A percentile compares a stretch with the other conserved stretches of the same genome.
Conservation (phyloP, 2,329 filamentous ascomycete species). For the Aspergillus hiratsukae region DNA sequence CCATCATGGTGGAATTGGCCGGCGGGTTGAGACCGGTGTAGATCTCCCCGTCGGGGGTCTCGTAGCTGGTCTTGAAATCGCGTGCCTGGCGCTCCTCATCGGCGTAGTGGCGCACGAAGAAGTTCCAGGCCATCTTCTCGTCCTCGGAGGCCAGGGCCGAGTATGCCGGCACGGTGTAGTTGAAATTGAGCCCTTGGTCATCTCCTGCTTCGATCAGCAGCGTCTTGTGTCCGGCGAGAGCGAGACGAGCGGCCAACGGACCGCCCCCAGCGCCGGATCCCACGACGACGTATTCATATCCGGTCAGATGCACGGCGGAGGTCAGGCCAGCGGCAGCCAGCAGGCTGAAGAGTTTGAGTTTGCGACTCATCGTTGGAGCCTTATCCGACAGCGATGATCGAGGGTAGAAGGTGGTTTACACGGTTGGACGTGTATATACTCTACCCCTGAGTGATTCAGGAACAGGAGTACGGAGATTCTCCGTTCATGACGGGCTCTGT, state of each 20-base stretch:
- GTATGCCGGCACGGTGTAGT: constrained; percentile 28
- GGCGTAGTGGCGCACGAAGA: constrained; percentile 33
- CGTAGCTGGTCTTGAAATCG: constrained; percentile 38
- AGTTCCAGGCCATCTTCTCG: constrained; percentile 28
- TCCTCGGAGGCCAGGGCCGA: constrained; percentile 28
- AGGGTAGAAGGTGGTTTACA: too few species aligned
- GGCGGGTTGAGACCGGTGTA: constrained; percentile 55
- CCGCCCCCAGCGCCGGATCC: constrained; percentile 36
- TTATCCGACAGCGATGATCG: too few species aligned
- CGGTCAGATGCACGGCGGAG: constrained; percentile 20
- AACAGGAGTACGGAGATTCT: too few species aligned
- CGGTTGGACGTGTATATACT: too few species aligned
- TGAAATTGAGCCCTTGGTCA: constrained; percentile 28
- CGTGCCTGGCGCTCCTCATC: constrained; percentile 25
- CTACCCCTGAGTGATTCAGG: too few species aligned
- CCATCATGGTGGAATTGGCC: constrained; percentile 47
- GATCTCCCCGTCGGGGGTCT: constrained; percentile 43
- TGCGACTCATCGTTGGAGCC: not conserved
- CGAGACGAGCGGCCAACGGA: constrained; percentile 33
- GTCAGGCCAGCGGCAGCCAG: constrained; percentile 2
- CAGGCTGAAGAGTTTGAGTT: not conserved
- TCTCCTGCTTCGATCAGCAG: constrained; percentile 38
- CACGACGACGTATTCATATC: constrained; percentile 38
- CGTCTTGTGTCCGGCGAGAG: constrained; percentile 30
- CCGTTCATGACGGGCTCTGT: too few species aligned